These are phyloP conservation scores for Daldinia vernicosa DNA, from an alignment of 495 filamentous ascomycete genomes.

Conservation along the genomic window DNA sequence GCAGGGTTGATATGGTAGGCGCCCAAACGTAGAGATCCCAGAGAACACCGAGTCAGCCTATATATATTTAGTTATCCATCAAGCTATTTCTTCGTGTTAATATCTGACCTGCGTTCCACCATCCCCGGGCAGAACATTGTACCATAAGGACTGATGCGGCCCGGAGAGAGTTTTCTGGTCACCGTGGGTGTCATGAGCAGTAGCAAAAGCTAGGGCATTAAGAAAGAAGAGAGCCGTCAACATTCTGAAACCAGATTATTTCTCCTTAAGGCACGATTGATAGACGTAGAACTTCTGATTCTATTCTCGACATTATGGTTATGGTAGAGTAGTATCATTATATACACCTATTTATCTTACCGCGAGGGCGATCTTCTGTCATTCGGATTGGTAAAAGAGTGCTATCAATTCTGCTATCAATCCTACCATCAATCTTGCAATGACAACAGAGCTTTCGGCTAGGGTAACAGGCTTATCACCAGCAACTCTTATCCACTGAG, in stretches of 20 bases:
- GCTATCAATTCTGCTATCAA: slow-evolving; percentile 30
- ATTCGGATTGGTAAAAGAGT: slow-evolving; percentile 28
- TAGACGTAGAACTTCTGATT: background rate
- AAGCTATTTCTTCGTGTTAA: background rate
- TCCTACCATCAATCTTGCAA: slow-evolving; percentile 29
- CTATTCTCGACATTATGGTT: background rate
- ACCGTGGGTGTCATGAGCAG: slow-evolving; percentile 50
- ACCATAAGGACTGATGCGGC: slow-evolving; percentile 52
- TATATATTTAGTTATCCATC: slow-evolving; percentile 16
- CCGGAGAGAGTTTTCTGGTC: slow-evolving; percentile 56
- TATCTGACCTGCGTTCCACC: slow-evolving; percentile 62
- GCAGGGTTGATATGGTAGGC: slow-evolving; percentile 78
- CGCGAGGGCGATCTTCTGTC: slow-evolving; percentile 4
- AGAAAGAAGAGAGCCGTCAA: slow-evolving; percentile 36
- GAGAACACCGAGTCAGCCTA: slow-evolving; percentile 71
- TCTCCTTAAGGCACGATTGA: background rate
- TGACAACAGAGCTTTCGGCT: slow-evolving; percentile 29
- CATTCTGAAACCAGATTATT: slow-evolving; percentile 33
- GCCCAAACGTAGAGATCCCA: slow-evolving; percentile 87
- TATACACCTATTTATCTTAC: slow-evolving; percentile 20
- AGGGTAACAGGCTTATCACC: slow-evolving; percentile 35
- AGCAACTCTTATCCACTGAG: slow-evolving; percentile 25
- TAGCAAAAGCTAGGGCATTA: slow-evolving; percentile 38
- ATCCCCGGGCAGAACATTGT: slow-evolving; percentile 65
- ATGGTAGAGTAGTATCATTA: slow-evolving; percentile 1